Evolutionary conservation across 345 rosid genomes (phyloP).

Genomic region (Brassica incana): DNA sequence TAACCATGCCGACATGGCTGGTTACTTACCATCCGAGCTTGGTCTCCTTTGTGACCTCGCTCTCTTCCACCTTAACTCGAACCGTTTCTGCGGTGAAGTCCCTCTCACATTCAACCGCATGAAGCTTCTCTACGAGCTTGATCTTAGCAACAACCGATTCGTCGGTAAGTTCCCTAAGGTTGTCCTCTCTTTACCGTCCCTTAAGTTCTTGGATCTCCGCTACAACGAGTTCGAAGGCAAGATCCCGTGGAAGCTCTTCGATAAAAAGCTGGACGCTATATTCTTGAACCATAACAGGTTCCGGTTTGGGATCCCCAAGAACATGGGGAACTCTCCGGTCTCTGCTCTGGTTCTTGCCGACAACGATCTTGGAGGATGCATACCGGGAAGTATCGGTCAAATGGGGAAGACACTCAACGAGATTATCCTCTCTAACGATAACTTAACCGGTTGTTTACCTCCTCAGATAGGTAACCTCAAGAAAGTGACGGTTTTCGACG

Average conservation of each 20-base stretch:
- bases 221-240: conserved; percentile 78
- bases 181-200: conserved; percentile 56
- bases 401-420: conserved; percentile 73
- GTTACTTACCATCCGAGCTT: conserved; percentile 60
- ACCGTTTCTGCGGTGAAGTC: conserved; percentile 67
- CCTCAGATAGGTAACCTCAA: conserved; percentile 62
- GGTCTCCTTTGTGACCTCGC: conserved; percentile 70
- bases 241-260: conserved; percentile 61
- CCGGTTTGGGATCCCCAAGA: conserved; percentile 57
- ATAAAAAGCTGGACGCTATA: conserved; percentile 59
- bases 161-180: conserved; percentile 67
- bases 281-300: conserved; percentile 70
- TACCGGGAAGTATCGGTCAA: conserved; percentile 64
- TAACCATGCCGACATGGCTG: conserved; percentile 76
- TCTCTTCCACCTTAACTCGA: conserved; percentile 69
- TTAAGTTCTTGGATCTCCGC: conserved; percentile 68
- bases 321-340: conserved; percentile 76
- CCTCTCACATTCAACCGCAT: conserved; percentile 53
- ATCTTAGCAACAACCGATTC: conserved; percentile 73
- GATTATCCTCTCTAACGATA: conserved; percentile 67
- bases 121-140: conserved; percentile 70
- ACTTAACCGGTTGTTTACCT: conserved; percentile 75
- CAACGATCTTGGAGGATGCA: conserved; percentile 78
- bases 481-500: conserved; percentile 62
- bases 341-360: conserved; percentile 70